phyloP scores from a whole-genome alignment of 257 asterid species.

The Solanum boliviense region DNA sequence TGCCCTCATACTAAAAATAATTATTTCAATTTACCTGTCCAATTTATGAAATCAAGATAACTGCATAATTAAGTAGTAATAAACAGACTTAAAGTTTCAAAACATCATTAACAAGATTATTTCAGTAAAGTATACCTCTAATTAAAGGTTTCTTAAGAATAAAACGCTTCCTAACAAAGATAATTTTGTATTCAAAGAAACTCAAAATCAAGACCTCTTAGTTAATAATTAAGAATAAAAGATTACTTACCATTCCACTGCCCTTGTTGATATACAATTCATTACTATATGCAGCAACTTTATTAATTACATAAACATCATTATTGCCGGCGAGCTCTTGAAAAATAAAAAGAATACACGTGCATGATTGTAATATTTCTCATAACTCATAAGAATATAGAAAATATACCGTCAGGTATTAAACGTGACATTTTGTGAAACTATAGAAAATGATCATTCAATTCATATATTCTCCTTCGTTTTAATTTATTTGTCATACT shows the following conservation, averaged over 20 bases:
- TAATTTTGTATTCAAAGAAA: fast-evolving
- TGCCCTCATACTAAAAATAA: neutral
- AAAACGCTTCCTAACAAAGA: too few species aligned
- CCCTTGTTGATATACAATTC: too few species aligned
- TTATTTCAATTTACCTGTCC: neutral
- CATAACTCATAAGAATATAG: neutral
- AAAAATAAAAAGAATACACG: neutral
- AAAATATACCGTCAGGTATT: neutral
- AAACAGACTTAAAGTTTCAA: too few species aligned
- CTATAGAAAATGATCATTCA: neutral
- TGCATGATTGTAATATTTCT: neutral
- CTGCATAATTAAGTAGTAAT: too few species aligned
- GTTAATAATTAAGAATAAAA: too few species aligned
- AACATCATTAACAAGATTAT: too few species aligned
- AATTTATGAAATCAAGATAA: neutral
- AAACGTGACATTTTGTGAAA: neutral
- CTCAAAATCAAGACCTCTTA: too few species aligned
- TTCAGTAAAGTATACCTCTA: too few species aligned
- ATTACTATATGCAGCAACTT: neutral
- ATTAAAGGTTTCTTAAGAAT: too few species aligned
- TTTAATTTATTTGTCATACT: too few species aligned
- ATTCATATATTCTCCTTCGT: fast-evolving
- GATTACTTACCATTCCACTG: fast-evolving
- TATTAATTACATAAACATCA: neutral
- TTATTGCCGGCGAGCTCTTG: neutral